phyloP scores from a whole-genome alignment of 805 yeast species.

The Hagleromyces aurorensis region DNA sequence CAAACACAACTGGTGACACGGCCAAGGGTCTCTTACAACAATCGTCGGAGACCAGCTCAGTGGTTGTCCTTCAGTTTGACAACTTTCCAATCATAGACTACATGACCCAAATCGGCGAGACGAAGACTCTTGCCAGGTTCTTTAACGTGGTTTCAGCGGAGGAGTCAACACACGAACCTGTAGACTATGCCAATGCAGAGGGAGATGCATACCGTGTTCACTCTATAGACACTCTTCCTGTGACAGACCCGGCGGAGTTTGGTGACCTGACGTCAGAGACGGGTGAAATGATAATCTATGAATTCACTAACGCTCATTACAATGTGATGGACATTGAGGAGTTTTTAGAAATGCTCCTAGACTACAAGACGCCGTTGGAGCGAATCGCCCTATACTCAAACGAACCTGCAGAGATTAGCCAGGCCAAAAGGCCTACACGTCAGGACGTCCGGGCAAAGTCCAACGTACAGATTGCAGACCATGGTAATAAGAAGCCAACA shows the following conservation, averaged over 20 bases:
- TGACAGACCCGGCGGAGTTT: constrained; percentile 1
- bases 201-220: not conserved
- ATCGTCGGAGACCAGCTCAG: constrained; percentile 1
- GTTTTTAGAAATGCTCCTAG: too few relatives aligned
- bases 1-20: too few relatives aligned
- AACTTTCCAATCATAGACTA: not conserved
- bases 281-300: too few relatives aligned
- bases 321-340: constrained; percentile 20
- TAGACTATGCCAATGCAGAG: not conserved
- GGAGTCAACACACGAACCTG: too few relatives aligned
- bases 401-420: too few relatives aligned
- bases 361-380: too few relatives aligned
- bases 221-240: not conserved
- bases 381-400: too few relatives aligned
- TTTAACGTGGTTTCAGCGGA: not conserved
- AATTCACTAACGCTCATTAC: constrained; percentile 19
- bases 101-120: not conserved
- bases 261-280: constrained; percentile 4
- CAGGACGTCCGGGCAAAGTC: too few relatives aligned
- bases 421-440: too few relatives aligned
- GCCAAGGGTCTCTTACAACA: too few relatives aligned
- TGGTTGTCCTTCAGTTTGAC: not conserved
- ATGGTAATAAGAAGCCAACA: constrained; percentile 3
- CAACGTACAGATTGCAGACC: too few relatives aligned
- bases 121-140: not conserved